A percentile compares a stretch with the other conserved stretches of the same genome.
Evolutionary conservation across 768 basidiomycete species (phyloP).

Genomic region (Sarcodon aspratus): DNA sequence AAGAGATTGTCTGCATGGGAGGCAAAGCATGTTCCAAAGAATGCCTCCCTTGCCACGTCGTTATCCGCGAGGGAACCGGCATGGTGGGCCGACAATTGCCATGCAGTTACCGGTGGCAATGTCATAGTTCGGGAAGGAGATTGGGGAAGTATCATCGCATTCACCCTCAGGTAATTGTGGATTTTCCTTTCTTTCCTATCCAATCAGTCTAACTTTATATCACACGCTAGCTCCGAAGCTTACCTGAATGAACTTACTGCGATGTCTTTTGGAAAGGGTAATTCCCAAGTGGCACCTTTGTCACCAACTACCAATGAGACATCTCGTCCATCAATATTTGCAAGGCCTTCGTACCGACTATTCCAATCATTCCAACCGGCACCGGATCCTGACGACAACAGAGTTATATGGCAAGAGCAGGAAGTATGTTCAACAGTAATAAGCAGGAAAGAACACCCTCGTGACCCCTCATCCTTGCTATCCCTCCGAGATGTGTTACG

Average conservation of each 20-base stretch:
- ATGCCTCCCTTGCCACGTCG: conserved; percentile 9
- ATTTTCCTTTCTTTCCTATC: not conserved
- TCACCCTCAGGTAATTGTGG: conserved; percentile 48
- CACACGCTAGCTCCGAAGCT: conserved; percentile 37
- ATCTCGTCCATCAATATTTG: conserved; percentile 35
- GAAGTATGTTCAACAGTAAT: conserved; percentile 52
- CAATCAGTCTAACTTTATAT: not conserved
- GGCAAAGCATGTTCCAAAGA: conserved; percentile 41
- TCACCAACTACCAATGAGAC: conserved; percentile 13
- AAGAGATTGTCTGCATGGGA: conserved; percentile 52
- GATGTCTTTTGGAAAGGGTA: conserved; percentile 9
- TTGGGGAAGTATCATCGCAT: conserved; percentile 73
- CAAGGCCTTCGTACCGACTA: conserved; percentile 35
- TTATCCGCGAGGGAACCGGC: conserved; percentile 16
- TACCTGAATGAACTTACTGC: conserved; percentile 34
- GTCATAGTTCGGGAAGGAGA: conserved; percentile 60
- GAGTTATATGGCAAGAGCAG: conserved; percentile 45
- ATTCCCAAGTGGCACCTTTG: conserved; percentile 11
- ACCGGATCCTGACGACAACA: conserved; percentile 52
- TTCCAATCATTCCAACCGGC: conserved; percentile 29
- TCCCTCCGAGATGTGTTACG: conserved; percentile 53
- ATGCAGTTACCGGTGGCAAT: conserved; percentile 56
- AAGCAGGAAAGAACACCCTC: conserved; percentile 50
- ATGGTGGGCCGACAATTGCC: conserved; percentile 54
- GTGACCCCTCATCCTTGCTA: conserved; percentile 41